phyloP scores from a whole-genome alignment of 192 early-diverging fungal genomes.

The Gonapodya sp. region DNA sequence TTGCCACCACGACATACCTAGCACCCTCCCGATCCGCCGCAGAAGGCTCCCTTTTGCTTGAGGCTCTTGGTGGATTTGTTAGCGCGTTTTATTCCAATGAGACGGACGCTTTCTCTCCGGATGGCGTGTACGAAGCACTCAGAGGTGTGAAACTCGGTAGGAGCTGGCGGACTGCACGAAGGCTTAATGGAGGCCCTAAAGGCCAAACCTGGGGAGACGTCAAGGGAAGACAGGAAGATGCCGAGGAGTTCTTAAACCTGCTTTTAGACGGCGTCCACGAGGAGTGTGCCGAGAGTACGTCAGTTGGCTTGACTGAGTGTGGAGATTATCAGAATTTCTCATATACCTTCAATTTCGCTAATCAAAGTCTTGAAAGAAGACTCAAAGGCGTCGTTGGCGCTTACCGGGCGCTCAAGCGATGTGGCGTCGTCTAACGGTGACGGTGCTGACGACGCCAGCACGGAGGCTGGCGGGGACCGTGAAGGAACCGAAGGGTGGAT shows the following conservation, averaged over 20 bases:
- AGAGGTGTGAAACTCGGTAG: conserved; percentile 59
- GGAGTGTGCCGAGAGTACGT: conserved; percentile 39
- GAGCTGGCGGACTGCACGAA: conserved; percentile 59
- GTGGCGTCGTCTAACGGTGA: background rate
- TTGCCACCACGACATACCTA: conserved; percentile 23
- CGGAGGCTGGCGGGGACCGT: background rate
- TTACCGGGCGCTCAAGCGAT: background rate
- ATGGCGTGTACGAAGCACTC: conserved; percentile 86
- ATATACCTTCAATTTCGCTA: background rate
- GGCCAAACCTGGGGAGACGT: conserved; percentile 13
- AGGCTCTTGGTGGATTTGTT: background rate
- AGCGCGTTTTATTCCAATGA: conserved; percentile 15
- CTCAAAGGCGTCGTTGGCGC: background rate
- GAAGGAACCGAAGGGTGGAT: conserved; percentile 44
- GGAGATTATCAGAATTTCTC: background rate
- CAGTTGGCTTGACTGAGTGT: no score
- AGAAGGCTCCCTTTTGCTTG: background rate
- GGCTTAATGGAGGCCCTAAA: conserved; percentile 18
- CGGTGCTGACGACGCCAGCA: background rate
- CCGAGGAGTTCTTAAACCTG: conserved; percentile 91
- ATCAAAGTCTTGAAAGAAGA: background rate
- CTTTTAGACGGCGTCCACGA: conserved; percentile 92
- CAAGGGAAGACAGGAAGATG: conserved; percentile 88
- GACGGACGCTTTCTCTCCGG: conserved; percentile 77
- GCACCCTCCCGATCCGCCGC: background rate